Base-by-base conservation (phyloP, 2,329 filamentous ascomycete genomes). In the Sordariomycetes sp. region DNA sequence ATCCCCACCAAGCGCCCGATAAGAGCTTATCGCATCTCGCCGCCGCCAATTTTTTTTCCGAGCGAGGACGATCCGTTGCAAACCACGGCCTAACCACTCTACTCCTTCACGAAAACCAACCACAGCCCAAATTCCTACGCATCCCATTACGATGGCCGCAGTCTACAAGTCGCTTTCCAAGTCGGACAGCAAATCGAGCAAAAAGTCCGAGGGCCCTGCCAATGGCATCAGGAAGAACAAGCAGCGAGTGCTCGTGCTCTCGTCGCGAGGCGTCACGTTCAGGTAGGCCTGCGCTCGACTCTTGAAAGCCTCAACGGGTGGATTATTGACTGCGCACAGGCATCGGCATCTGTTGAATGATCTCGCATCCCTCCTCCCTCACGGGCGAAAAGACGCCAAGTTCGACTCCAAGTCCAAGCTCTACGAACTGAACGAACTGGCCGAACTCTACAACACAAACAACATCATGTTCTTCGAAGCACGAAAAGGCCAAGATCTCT, bases 381-480 rank as follows among this genome's bases (percentile, higher is more conserved):
- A 98, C 58, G 80, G 81, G 45, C 79, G 86, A 53, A 94, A 94
- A 65, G 92, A 98, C 57, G 86, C 84, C 48, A 98, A 98, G 63
- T 85, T 95, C 45, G 92, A 98, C 59, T 92, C 86, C 34, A 96
- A 96, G 64, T 88, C 85, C 24, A 87, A 92, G 66, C 32, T 87
- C 47, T 72, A 78, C 71, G 68, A 83, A 54, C 74, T 94, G 33
- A 92, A 92, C 62, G 85, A 88, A 52, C 64, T 76, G 27, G 68
- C 69, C 37, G 76, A 82, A 51, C 48, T 94, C 20, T 92, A 93
- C 68, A 93, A 92, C 55, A 93, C 86, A 72, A 94, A 94, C 64
- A 90, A 93, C 55, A 76, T 92, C 37, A 72, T 95, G 41, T 98
- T 94, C 65, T 93, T 95, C 55, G 90, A 98, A 64, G 88, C 88